Conservation (phyloP, 352 stramenopile genomes). For the Plasmopara muralis region DNA sequence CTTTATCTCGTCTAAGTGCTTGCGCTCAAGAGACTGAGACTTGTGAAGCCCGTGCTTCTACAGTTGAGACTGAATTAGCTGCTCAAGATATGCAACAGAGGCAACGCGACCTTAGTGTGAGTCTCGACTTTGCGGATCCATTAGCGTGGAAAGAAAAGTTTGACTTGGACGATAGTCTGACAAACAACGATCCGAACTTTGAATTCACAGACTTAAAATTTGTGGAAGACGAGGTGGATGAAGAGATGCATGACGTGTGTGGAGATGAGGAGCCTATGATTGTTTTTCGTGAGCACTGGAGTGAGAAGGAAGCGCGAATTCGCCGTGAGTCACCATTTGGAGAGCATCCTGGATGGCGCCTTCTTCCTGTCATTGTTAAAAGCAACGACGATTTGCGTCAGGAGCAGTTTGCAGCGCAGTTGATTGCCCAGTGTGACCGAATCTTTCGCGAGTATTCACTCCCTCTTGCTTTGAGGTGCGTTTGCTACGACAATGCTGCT, state of each 20-base stretch:
- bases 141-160: constrained; percentile 73
- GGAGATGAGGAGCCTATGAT: constrained; percentile 62
- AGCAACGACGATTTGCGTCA: constrained; percentile 98
- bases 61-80: constrained; percentile 28
- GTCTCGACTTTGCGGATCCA: constrained; percentile 64
- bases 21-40: constrained; percentile 1
- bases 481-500: constrained; percentile 17
- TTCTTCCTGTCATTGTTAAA: constrained; percentile 94
- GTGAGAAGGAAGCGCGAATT: constrained; percentile 67
- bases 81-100: constrained; percentile 15
- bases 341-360: constrained; percentile 50
- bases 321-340: constrained; percentile 45
- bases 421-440: constrained; percentile 94
- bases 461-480: constrained; percentile 84
- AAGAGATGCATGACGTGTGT: constrained; percentile 11
- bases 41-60: constrained; percentile 8
- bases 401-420: constrained; percentile 95
- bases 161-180: constrained; percentile 58
- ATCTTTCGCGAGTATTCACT: constrained; percentile 94
- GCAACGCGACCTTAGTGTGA: constrained; percentile 53
- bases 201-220: constrained; percentile 24
- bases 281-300: constrained; percentile 78
- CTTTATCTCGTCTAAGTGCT: constrained; percentile 6
- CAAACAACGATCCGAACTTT: constrained; percentile 36
- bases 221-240: constrained; percentile 5